Evolutionary conservation across 768 basidiomycete species (phyloP), one percentile per base, ranked within the genome.

Genomic region (Inosperma sp.): DNA sequence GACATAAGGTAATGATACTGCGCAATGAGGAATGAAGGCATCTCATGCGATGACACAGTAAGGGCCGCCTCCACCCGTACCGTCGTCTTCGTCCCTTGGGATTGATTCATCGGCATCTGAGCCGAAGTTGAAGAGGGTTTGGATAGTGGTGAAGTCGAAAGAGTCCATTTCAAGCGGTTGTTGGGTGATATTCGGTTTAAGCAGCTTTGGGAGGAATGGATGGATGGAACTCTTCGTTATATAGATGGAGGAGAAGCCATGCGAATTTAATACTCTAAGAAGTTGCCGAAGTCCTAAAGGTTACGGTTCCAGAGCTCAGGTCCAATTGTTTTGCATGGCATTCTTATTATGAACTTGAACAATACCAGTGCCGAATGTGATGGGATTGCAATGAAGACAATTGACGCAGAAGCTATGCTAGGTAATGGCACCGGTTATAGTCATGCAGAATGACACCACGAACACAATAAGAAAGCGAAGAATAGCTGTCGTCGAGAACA

Each of bases 11-110:
- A 22, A 49, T 7, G 26, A 30, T 31, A 23, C 8, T 51, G 27
- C 10, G 31, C 30, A 16, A 37, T 25, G 46, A 48, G 46, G 39
- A 41, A 41, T 36, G 40, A 19, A 25, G 26, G 8, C 49, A 17
- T 43, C 26, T 50, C 49, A 55, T 27, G 42, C 48, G 37, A 53
- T 12, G 48, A 49, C 29, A 29, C 52, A 48, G 22, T 52, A 50
- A 29, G n/a, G 27, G 22, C 31, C 31, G 21, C 22, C 41, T 25
- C 35, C 48, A 7, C n/a, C 14, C 19, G 35, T 35, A 4, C 31
- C 23, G 5, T 27, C 21, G 3, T 52, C 44, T 21, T 39, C 23
- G 14, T 47, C 45, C 12, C 12, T 6, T 26, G 48, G 50, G 14
- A 49, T 39, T 14, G 53, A 34, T 22, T 22, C 16, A 36, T 39